These are phyloP conservation scores for Neurospora sp. DNA, from an alignment of 2,329 filamentous ascomycete genomes.

Conservation along the genomic window DNA sequence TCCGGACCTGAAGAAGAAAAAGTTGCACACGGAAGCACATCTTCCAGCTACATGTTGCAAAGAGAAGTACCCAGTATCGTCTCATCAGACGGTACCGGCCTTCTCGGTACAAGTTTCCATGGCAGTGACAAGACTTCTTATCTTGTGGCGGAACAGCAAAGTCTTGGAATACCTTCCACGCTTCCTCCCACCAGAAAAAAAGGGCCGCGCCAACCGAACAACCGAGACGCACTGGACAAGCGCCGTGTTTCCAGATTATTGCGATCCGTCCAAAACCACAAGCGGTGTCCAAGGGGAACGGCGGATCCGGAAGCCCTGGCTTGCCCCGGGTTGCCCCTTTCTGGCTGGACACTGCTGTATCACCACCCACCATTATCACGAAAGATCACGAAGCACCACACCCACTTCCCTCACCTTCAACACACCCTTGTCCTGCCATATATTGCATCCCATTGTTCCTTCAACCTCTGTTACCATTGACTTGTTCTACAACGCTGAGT, in stretches of 20 bases:
- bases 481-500: not conserved
- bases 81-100: not conserved
- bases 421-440: conserved; percentile 4
- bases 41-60: conserved; percentile 5
- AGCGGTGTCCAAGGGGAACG: not conserved
- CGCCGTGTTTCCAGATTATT: not conserved
- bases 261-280: not conserved
- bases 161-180: not conserved
- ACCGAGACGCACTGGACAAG: not conserved
- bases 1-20: conserved; percentile 2
- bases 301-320: conserved; percentile 2
- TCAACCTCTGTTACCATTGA: conserved; percentile 9
- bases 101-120: conserved; percentile 3
- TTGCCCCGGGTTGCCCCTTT: not conserved
- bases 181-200: not conserved
- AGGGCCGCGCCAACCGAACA: not conserved
- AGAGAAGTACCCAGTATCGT: not conserved
- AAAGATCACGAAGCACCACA: conserved; percentile 3
- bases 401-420: conserved; percentile 2
- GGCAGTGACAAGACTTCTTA: conserved; percentile 12
- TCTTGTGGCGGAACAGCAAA: conserved; percentile 8
- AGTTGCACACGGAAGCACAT: not conserved
- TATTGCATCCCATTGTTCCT: conserved; percentile 10
- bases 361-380: not conserved
- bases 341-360: not conserved